Base-by-base conservation (phyloP, 2,329 filamentous ascomycete genomes). In the Teratosphaeria destructans region DNA sequence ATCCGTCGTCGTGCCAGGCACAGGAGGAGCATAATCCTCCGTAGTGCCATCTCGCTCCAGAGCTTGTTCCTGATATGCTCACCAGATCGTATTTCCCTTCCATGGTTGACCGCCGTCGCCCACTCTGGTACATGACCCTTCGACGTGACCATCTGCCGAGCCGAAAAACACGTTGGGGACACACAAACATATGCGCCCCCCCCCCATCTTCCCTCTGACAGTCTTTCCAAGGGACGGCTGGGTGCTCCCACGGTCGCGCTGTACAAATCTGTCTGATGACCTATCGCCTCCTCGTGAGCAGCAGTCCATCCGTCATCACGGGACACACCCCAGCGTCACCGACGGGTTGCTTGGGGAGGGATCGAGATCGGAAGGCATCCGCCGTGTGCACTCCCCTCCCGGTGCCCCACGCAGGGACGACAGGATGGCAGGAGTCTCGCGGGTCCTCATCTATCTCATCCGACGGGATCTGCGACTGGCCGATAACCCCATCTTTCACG, bases 401-500 rank as follows among this genome's bases (percentile, higher is more conserved):
- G 16, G n/a, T 49, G 1, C n/a, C 16, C 5, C 7, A 8, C 43
- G 19, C 43, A 23, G 43, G 16, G 6, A 56, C 27, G 8, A 23
- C 23, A 23, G 23, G 1, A 60, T 60, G 58, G 58, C 59, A 27
- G 52, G 53, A 23, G 58, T 62, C 52, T 62, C 68, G 55, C 76
- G 74, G 52, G 78, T 89, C 27, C 75, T 91, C 57, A 78, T 93
- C 59, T 91, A 90, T 68, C 72, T 92, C 26, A 73, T 92, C 39
- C 83, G 88, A 53, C 83, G 85, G 65, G 89, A 93, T 70, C 78
- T 91, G 23, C 85, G 89, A 61, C 77, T 88, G 29, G 78, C 82
- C 32, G 89, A 93, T 73, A 92, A 92, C 67, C 88, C 88, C 0
- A 79, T 91, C 52, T 79, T 93, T 23, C 79, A 89, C 68, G 77